A percentile compares a stretch with the other conserved stretches of the same genome.
Conservation (phyloP, 345 rosid species). For the Theobroma cacao region DNA sequence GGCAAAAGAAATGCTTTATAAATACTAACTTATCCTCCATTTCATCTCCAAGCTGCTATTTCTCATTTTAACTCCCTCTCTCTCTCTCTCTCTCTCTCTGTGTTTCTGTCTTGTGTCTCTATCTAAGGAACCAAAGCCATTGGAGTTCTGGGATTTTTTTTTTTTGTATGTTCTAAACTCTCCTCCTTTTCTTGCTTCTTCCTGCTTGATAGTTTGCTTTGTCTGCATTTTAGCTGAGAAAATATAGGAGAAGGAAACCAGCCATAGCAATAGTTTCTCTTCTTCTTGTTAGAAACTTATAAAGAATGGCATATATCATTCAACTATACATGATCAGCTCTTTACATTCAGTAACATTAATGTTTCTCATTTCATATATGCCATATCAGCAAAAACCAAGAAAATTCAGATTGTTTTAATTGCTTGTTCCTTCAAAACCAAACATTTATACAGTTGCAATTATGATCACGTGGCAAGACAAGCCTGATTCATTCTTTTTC, state of each 20-base stretch:
- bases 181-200: background rate
- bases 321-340: background rate
- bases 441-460: background rate
- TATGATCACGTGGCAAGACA: background rate
- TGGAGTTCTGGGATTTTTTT: background rate
- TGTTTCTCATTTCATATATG: background rate
- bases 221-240: constrained; percentile 6
- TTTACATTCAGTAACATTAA: background rate
- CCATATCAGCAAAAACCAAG: background rate
- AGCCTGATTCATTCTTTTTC: background rate
- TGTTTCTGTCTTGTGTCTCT: too few relatives aligned
- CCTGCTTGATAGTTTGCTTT: background rate
- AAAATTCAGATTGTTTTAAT: background rate
- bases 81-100: too few relatives aligned
- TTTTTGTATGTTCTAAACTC: constrained; percentile 1
- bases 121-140: background rate
- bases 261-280: background rate
- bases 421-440: background rate
- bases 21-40: background rate
- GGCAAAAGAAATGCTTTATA: background rate
- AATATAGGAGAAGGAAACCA: background rate
- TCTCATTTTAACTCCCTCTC: background rate
- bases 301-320: background rate
- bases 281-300: background rate
- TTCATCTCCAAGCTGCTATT: background rate